Evolutionary conservation across 1,139 yeast species (phyloP).

Genomic region (Barnettozyma hawaiiensis): DNA sequence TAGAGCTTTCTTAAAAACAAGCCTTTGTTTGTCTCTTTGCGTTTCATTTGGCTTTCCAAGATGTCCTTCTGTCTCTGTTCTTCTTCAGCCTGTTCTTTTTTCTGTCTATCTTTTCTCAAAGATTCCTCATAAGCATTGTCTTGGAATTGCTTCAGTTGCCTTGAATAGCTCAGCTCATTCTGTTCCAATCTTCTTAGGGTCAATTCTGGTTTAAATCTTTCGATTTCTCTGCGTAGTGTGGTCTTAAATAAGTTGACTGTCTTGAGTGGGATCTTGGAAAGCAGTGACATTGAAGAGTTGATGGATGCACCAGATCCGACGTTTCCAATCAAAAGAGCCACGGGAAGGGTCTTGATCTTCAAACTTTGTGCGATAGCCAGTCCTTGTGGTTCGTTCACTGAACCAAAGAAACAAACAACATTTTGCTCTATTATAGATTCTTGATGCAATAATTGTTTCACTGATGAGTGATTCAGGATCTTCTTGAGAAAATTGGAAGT

Average conservation of each 20-base stretch:
- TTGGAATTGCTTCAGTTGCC: slow-evolving; percentile 33
- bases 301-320: slow-evolving; percentile 31
- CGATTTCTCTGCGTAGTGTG: slow-evolving; percentile 27
- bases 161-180: slow-evolving; percentile 31
- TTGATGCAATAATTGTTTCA: slow-evolving; percentile 22
- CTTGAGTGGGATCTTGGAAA: slow-evolving; percentile 27
- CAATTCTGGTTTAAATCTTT: slow-evolving; percentile 32
- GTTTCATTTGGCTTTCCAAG: slow-evolving; percentile 7
- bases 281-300: slow-evolving; percentile 29
- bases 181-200: slow-evolving; percentile 31
- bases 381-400: slow-evolving; percentile 30
- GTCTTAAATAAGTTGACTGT: slow-evolving; percentile 26
- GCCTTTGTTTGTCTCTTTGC: slow-evolving; percentile 18
- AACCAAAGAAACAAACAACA: slow-evolving; percentile 23
- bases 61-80: slow-evolving; percentile 14
- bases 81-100: slow-evolving; percentile 22
- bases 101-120: slow-evolving; percentile 30
- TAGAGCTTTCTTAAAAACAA: slow-evolving; percentile 10
- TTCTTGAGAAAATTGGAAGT: slow-evolving; percentile 23
- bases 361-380: slow-evolving; percentile 29
- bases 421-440: slow-evolving; percentile 25
- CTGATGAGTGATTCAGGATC: slow-evolving; percentile 26
- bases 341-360: slow-evolving; percentile 28
- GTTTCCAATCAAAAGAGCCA: slow-evolving; percentile 32
- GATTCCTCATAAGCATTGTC: slow-evolving; percentile 35